Base-by-base conservation (phyloP, 176 grass and related monocot genomes). In the Musa itinerans region DNA sequence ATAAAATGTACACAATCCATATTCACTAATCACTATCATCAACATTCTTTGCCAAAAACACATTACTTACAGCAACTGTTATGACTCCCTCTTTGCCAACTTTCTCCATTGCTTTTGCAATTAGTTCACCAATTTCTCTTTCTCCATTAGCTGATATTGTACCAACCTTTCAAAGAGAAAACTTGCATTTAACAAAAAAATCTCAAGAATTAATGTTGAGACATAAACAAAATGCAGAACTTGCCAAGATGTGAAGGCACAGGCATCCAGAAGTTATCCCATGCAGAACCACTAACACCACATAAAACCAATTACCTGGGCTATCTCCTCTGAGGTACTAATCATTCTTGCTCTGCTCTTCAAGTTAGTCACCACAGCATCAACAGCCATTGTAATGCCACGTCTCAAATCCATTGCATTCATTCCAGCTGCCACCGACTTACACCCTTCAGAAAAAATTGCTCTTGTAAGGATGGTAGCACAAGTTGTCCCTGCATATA, bases 51-150 rank as follows among this genome's bases (percentile, higher is more conserved):
- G 21, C 54, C 62, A 19, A 69, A 26, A 14, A 59, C 69, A 54
- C 17, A 55, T 22, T 34, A 84, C 92, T 86, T 89, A 96, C 94
- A 12, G 86, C 83, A 81, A 97, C 92, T 29, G 94, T 93, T 52
- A 97, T 93, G 27, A 97, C 94, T 63, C 94, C 94, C 78, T 97
- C 94, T 80, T 93, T 97, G 20, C 94, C 94, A 73, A 97, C 94
- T 87, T 93, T 98, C 88, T 93, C 94, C 94, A 98, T 98, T 76
- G 94, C 94, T 82, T 93, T 98, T 54, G 94, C 88, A 78, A 98
- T 98, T 21, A 98, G 84, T 52, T 98, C 94, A 54, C 94, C 94
- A 59, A 98, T 98, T 83, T 98, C 90, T 65, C 94, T 93, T 77
- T 98, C 94, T 49, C 90, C 90, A 71, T 98, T 98, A 73, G 94